Evolutionary conservation across 768 basidiomycete genomes (phyloP).

Genomic region (Tricholoma terreum): DNA sequence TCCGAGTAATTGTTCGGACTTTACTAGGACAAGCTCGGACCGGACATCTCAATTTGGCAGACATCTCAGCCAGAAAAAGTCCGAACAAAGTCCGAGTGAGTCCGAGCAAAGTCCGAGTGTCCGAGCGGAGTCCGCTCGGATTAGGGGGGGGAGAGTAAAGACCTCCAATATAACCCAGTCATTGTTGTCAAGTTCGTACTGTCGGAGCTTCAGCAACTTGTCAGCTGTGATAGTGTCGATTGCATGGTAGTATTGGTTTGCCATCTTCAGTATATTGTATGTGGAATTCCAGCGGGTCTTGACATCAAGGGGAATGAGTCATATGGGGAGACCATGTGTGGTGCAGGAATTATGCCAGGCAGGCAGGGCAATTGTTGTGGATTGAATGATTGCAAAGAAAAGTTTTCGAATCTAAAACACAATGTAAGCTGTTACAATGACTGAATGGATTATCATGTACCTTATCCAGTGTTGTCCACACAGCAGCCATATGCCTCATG

Average conservation of each 20-base stretch:
- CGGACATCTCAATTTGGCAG: too few species aligned
- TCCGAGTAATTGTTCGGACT: too few species aligned
- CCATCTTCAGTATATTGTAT: slow-evolving; percentile 30
- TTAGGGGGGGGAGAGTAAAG: too few species aligned
- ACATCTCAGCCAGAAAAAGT: too few species aligned
- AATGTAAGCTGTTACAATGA: background rate
- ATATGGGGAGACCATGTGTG: background rate
- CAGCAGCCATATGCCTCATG: slow-evolving; percentile 10
- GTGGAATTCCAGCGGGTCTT: background rate
- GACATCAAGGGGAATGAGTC: slow-evolving; percentile 28
- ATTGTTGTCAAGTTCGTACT: slow-evolving; percentile 12
- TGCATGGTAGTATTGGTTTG: slow-evolving; percentile 20
- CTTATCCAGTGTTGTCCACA: slow-evolving; percentile 30
- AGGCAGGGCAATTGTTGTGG: slow-evolving; percentile 18
- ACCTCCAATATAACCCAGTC: slow-evolving; percentile 28
- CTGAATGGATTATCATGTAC: slow-evolving; percentile 12
- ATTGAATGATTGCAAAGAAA: slow-evolving; percentile 5
- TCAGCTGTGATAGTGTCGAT: slow-evolving; percentile 21
- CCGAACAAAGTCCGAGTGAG: too few species aligned
- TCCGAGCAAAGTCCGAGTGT: too few species aligned
- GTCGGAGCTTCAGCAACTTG: slow-evolving; percentile 6
- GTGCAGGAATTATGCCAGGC: slow-evolving; percentile 10
- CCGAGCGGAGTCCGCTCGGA: too few species aligned
- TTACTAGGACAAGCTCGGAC: too few species aligned
- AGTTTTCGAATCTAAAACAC: background rate